phyloP scores from a whole-genome alignment of 2,329 filamentous ascomycete species.

The Botrytis elliptica region DNA sequence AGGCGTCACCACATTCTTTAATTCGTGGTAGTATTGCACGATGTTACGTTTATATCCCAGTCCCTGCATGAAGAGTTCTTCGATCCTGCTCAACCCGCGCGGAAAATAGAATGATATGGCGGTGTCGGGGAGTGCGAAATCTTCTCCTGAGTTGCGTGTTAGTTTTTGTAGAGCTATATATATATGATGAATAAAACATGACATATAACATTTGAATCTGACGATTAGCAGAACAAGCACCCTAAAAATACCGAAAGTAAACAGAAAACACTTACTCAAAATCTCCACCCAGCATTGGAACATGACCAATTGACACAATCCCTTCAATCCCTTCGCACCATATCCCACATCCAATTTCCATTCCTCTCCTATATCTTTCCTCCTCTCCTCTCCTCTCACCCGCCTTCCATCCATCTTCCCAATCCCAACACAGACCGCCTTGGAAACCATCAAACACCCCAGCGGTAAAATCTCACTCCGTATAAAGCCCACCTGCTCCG shows the following conservation, averaged over 20 bases:
- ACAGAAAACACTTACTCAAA: neutral
- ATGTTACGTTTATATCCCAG: neutral
- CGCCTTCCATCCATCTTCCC: neutral
- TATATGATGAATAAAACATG: neutral
- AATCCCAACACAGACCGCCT: neutral
- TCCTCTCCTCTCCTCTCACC: neutral
- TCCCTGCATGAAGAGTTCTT: neutral
- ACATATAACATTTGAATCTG: neutral
- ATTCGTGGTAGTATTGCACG: neutral
- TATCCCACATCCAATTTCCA: neutral
- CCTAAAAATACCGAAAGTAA: neutral
- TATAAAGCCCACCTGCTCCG: neutral
- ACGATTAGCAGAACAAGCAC: fast-evolving
- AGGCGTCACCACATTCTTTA: neutral
- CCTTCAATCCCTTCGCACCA: neutral
- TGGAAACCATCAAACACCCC: neutral
- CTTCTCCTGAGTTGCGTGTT: neutral
- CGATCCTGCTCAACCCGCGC: neutral
- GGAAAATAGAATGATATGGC: neutral
- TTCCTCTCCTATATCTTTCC: neutral
- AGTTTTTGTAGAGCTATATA: neutral
- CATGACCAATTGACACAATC: neutral
- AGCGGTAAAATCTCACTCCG: neutral
- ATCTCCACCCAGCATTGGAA: neutral
- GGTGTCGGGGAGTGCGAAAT: neutral